Conservation (phyloP, 169 alveolate species). For the Fabrea salina region DNA sequence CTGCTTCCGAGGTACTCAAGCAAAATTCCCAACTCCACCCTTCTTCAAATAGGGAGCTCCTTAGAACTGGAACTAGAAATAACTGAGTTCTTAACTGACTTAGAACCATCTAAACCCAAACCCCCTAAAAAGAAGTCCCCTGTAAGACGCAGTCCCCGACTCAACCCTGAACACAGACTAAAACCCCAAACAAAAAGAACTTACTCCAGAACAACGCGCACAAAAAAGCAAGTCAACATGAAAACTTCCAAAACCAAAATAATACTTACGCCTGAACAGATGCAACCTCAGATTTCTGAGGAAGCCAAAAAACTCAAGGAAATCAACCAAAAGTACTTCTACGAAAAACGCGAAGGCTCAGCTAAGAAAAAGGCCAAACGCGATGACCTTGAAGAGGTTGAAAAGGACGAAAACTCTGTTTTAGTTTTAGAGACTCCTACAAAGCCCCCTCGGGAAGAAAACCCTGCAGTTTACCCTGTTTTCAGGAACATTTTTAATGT, state of each 20-base stretch:
- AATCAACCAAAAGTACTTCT: conserved; percentile 4
- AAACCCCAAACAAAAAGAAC: not conserved
- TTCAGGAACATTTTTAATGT: not conserved
- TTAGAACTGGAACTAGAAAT: not conserved
- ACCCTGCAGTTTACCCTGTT: not conserved
- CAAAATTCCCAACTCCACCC: not conserved
- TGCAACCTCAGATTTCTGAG: not conserved
- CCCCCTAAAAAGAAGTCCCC: conserved; percentile 16
- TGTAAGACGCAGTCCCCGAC: conserved; percentile 5
- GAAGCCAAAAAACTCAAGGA: not conserved
- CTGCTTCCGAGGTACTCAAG: not conserved
- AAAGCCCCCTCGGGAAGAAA: not conserved
- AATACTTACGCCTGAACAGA: not conserved
- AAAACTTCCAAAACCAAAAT: not conserved
- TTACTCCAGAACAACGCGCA: not conserved
- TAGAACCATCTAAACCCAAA: not conserved
- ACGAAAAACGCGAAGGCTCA: conserved; percentile 15
- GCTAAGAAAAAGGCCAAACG: not conserved
- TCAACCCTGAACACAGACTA: not conserved
- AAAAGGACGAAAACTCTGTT: not conserved
- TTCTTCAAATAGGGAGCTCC: not conserved
- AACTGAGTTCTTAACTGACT: not conserved
- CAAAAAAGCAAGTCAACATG: conserved; percentile 13
- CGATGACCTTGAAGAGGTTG: not conserved
- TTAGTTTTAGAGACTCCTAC: conserved; percentile 19